Conservation (phyloP, 2,329 filamentous ascomycete species). For the Sporothrix luriei region DNA sequence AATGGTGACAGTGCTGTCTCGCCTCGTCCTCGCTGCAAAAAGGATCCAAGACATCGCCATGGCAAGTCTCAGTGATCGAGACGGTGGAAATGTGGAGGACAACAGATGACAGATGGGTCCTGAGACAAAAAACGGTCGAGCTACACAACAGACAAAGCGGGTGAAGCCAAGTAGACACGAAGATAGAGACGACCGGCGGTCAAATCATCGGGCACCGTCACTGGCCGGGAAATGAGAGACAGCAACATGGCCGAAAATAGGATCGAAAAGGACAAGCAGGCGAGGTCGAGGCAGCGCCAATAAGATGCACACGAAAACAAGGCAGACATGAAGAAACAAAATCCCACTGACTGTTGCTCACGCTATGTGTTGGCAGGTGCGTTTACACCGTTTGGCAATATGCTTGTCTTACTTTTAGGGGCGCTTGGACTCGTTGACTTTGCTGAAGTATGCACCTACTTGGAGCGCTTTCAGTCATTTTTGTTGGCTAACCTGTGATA, state of each 20-base stretch:
- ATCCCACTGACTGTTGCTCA: slow-evolving; percentile 2
- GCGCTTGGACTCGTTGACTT: slow-evolving; percentile 4
- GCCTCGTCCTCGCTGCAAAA: neutral
- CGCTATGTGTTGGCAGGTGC: slow-evolving; percentile 16
- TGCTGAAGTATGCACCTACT: neutral
- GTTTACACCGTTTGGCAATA: neutral
- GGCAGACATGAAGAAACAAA: neutral
- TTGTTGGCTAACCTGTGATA: slow-evolving; percentile 14
- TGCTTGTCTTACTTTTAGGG: slow-evolving; percentile 24
- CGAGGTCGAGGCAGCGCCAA: neutral
- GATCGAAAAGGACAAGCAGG: neutral
- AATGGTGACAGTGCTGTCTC: neutral
- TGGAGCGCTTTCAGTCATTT: neutral
- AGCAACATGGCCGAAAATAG: slow-evolving; percentile 8
- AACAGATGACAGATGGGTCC: neutral
- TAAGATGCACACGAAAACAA: neutral
- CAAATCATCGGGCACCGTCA: too few relatives aligned
- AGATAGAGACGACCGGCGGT: neutral
- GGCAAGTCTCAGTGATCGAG: slow-evolving; percentile 16
- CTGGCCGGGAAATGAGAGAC: neutral
- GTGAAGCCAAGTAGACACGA: neutral
- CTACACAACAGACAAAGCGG: neutral
- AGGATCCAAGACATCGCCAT: slow-evolving; percentile 12
- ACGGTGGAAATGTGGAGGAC: neutral
- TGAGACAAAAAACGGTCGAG: slow-evolving; percentile 14